These are phyloP conservation scores for Amanita inopinata DNA, from an alignment of 768 basidiomycete genomes.

Conservation along the genomic window DNA sequence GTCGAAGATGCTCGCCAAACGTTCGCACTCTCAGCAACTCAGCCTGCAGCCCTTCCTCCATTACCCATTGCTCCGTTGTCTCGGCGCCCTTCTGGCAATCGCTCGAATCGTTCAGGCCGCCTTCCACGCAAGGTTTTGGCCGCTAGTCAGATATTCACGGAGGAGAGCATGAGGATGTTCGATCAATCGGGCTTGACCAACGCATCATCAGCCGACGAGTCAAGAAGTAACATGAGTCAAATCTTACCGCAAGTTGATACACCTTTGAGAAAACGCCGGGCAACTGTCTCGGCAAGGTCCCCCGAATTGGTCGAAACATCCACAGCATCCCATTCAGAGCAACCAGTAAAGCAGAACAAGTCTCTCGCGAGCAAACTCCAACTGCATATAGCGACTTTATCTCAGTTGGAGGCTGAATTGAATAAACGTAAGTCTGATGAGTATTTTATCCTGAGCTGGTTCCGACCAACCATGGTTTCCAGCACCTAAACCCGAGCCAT, in stretches of 20 bases:
- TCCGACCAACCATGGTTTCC: conserved; percentile 9
- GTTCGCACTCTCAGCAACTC: conserved; percentile 48
- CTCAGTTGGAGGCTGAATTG: conserved; percentile 55
- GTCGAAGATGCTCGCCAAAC: conserved; percentile 73
- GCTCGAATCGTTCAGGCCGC: conserved; percentile 37
- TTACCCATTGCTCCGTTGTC: conserved; percentile 54
- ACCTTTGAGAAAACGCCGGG: conserved; percentile 41
- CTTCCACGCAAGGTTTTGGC: conserved; percentile 54
- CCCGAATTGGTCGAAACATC: conserved; percentile 34
- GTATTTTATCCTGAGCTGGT: neutral
- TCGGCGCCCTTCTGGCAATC: conserved; percentile 32
- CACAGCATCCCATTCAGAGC: conserved; percentile 19
- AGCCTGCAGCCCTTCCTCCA: conserved; percentile 42
- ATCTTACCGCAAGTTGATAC: conserved; percentile 28
- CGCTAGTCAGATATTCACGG: conserved; percentile 62
- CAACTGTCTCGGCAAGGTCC: conserved; percentile 60
- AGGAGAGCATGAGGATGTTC: conserved; percentile 21
- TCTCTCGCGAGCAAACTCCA: conserved; percentile 44
- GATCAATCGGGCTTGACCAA: conserved; percentile 16
- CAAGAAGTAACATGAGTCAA: conserved; percentile 20
- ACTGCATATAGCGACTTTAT: conserved; percentile 57
- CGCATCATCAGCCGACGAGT: conserved; percentile 21
- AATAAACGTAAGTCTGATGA: conserved; percentile 40
- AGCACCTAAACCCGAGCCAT: conserved; percentile 31
- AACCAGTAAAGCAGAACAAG: conserved; percentile 55